Base-by-base conservation (phyloP, 2,329 filamentous ascomycete genomes). In the Alternaria gaisen region DNA sequence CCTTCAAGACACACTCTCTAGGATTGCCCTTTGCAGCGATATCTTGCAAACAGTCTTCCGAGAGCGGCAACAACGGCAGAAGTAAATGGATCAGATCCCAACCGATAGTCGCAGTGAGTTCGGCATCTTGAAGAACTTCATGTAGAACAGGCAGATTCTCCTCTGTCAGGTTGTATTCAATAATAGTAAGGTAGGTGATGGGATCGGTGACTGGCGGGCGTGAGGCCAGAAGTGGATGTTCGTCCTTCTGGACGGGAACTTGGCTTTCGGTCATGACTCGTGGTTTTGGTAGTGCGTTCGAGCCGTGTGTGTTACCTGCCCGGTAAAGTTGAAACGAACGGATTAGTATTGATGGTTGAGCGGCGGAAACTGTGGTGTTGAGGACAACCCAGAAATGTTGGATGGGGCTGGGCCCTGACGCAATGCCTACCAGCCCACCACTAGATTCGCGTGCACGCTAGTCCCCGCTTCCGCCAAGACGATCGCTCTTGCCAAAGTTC, bases 81-180 rank as follows among this genome's bases (percentile, higher is more conserved):
- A 95, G 85, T 72, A 92, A 87, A 73, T 91, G 89, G 22, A 95
- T 89, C 53, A 94, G 81, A 75, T 95, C 92, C 92, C 92, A 95
- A 51, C 92, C 92, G 70, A 94, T 93, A 58, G 92, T 90, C 61
- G 86, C 86, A 3, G 91, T 92, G 58, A 94, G 82, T 59, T 86
- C 83, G 10, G 84, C 82, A 82, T 92, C 88, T 75, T 91, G 87
- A 18, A 92, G 83, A 36, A 91, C 87, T 22, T 89, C 84, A 68
- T 92, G 86, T 46, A 94, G 83, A 4, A 86, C 81, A 1, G 90
- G 89, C 43, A 94, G 81, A 61, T 90, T 84, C 60, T 89, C 87
- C 18, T 87, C 84, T 5, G 85, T 88, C 46, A 93, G 82, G 67
- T 91, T 90, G 77, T 91, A 88, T 76, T 93, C 90, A 71, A 94